These are phyloP conservation scores for Solanum okadae DNA, from an alignment of 257 asterid genomes.

Conservation along the genomic window DNA sequence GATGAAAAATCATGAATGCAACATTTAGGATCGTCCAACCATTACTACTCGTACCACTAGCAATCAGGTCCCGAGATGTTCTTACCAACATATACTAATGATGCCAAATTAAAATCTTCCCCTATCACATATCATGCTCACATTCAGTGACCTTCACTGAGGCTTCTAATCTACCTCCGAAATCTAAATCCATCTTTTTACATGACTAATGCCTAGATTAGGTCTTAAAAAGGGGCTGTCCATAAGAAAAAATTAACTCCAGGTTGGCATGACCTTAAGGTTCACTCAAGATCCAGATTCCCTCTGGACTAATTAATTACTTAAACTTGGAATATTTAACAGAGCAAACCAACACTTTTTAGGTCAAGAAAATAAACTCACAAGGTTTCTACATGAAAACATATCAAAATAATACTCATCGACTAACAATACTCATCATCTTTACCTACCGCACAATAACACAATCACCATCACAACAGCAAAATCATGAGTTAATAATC, in stretches of 20 bases:
- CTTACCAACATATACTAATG: background rate
- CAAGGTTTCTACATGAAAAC: background rate
- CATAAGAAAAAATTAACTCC: too few species aligned
- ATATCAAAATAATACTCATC: too few species aligned
- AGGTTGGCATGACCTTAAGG: too few species aligned
- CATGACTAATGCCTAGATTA: background rate
- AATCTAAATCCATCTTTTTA: background rate
- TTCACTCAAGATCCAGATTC: too few species aligned
- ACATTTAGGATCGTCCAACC: background rate
- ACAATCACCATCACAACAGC: background rate
- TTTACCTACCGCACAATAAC: background rate
- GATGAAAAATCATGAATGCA: background rate
- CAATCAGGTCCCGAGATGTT: background rate
- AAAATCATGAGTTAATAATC: background rate
- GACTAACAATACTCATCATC: too few species aligned
- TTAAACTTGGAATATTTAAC: too few species aligned
- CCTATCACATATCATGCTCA: too few species aligned
- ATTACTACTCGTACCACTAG: background rate
- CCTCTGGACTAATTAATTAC: too few species aligned
- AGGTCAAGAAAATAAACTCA: background rate
- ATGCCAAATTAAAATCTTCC: background rate
- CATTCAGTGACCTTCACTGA: too few species aligned
- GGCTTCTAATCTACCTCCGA: too few species aligned
- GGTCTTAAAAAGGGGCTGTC: too few species aligned
- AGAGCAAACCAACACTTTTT: background rate